phyloP scores from a whole-genome alignment of 2,329 filamentous ascomycete genomes.

The Sarocladium oryzae region DNA sequence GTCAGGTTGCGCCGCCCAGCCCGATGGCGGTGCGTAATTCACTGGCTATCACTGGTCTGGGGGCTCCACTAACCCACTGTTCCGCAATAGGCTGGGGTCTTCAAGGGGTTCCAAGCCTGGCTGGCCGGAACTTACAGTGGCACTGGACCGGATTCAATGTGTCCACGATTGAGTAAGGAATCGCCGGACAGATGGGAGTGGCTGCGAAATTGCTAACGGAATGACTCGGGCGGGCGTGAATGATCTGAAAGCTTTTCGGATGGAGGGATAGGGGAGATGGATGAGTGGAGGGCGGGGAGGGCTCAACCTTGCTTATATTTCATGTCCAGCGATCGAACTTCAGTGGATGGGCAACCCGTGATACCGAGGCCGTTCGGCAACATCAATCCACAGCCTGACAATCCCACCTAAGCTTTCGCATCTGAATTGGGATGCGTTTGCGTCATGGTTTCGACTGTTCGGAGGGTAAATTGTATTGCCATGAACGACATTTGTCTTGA shows the following conservation, averaged over 20 bases:
- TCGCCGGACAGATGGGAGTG: neutral
- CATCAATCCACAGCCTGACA: neutral
- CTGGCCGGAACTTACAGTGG: neutral
- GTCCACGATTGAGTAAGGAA: neutral
- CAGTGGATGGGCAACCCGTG: neutral
- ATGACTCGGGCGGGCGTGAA: neutral
- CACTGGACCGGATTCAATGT: neutral
- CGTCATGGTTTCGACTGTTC: neutral
- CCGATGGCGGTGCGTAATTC: slow-evolving; percentile 5
- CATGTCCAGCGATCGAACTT: neutral
- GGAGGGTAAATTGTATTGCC: no score
- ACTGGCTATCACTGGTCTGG: neutral
- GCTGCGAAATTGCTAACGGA: neutral
- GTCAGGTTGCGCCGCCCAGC: neutral
- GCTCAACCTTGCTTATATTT: slow-evolving; percentile 1
- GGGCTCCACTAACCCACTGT: neutral
- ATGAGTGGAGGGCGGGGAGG: neutral
- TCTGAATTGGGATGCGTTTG: no score
- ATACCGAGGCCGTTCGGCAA: slow-evolving; percentile 5
- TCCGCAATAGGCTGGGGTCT: no score
- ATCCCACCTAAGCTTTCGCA: no score
- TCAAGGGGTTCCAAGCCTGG: neutral
- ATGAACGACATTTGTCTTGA: no score
- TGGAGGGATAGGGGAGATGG: neutral
- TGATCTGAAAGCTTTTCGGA: slow-evolving; percentile 2